These are phyloP conservation scores for Emergomyces pasteurianus DNA, from an alignment of 2,329 filamentous ascomycete species.

Conservation along the genomic window DNA sequence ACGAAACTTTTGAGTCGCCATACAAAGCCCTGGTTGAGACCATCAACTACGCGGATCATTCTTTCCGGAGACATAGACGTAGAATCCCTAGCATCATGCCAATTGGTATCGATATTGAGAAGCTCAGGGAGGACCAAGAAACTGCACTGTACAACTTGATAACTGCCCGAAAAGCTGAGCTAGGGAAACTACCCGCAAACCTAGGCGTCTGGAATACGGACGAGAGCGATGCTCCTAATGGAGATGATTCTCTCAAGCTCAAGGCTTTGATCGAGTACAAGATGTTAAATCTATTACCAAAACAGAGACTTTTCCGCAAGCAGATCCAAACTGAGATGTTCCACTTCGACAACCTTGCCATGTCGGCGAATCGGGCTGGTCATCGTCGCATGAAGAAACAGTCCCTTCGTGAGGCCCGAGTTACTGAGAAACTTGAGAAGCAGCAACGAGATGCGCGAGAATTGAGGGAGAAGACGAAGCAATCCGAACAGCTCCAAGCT, in stretches of 20 bases:
- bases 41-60: slow-evolving; percentile 73
- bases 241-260: slow-evolving; percentile 73
- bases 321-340: slow-evolving; percentile 86
- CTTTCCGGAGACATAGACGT: slow-evolving; percentile 59
- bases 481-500: slow-evolving; percentile 78
- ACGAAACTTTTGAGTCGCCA: slow-evolving; percentile 65
- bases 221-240: slow-evolving; percentile 55
- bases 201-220: slow-evolving; percentile 74
- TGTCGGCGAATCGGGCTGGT: slow-evolving; percentile 85
- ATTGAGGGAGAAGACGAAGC: slow-evolving; percentile 95
- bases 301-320: slow-evolving; percentile 75
- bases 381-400: slow-evolving; percentile 97
- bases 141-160: slow-evolving; percentile 83
- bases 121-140: slow-evolving; percentile 75
- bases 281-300: slow-evolving; percentile 72
- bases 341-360: slow-evolving; percentile 88
- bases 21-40: slow-evolving; percentile 45
- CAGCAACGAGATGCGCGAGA: slow-evolving; percentile 94
- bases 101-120: slow-evolving; percentile 75
- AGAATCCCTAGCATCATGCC: slow-evolving; percentile 84
- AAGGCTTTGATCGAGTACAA: slow-evolving; percentile 95
- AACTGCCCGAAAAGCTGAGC: slow-evolving; percentile 67
- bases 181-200: slow-evolving; percentile 75
- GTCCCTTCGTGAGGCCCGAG: slow-evolving; percentile 82
- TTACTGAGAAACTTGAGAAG: slow-evolving; percentile 98